Conservation (phyloP, 2,329 filamentous ascomycete species). For the Fusarium clavum region DNA sequence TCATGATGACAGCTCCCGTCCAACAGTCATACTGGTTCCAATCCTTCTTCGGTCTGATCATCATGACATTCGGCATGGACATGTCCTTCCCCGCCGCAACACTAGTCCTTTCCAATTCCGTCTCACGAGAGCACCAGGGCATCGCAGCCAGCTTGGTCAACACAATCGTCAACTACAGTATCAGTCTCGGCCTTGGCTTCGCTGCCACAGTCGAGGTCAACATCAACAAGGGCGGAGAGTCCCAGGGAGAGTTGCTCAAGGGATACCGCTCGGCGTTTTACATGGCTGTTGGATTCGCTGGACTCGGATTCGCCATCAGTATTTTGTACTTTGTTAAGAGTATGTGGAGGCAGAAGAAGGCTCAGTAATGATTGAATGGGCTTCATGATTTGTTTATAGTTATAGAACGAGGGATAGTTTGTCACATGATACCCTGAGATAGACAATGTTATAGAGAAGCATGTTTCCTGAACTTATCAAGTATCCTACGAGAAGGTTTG, state of each 20-base stretch:
- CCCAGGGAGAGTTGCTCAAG: conserved; percentile 12
- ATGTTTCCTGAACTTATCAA: neutral
- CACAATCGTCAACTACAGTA: conserved; percentile 76
- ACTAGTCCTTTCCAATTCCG: conserved; percentile 67
- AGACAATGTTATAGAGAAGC: neutral
- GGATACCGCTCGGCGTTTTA: conserved; percentile 30
- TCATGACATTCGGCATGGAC: conserved; percentile 72
- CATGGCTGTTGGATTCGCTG: conserved; percentile 31
- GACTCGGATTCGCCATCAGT: conserved; percentile 22
- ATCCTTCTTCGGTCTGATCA: conserved; percentile 67
- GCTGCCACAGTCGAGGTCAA: conserved; percentile 71
- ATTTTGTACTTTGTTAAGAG: conserved; percentile 32
- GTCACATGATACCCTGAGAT: neutral
- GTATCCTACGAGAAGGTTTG: neutral
- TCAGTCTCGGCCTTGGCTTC: conserved; percentile 73
- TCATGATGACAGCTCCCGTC: conserved; percentile 61
- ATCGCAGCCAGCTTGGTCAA: conserved; percentile 67
- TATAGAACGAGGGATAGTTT: neutral
- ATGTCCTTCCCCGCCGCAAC: conserved; percentile 74
- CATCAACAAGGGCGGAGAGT: conserved; percentile 44
- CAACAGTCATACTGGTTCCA: conserved; percentile 73
- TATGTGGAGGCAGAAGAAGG: conserved; percentile 10
- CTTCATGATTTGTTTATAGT: neutral
- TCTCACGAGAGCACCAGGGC: conserved; percentile 59
- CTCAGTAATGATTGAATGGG: neutral